Evolutionary conservation across 345 rosid species (phyloP), one percentile per base, ranked within the genome.

Genomic region (Heritiera littoralis): DNA sequence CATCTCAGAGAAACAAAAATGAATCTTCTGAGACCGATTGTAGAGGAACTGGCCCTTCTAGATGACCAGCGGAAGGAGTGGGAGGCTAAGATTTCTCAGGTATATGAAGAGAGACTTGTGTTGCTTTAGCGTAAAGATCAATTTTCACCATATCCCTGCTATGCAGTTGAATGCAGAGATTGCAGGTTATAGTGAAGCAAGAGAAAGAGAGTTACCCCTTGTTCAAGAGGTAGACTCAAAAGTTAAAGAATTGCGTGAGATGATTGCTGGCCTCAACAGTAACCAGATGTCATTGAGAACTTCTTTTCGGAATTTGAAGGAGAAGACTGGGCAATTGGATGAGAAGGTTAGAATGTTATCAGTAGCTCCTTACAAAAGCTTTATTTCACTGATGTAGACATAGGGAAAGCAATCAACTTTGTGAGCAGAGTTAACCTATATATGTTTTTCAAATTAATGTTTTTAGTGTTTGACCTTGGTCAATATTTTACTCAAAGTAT

Each of bases 131-230:
- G 51, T 78, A 43, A 65, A 51, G 52, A 66, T 52, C 6, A 18
- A 4, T 63, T 84, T 83, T 79, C 52, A 65, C 30, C 81, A 18
- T 84, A 23, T 77, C 63, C 77, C 83, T 76, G 69, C 48, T 45
- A 9, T 86, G 82, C 83, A 96, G 98, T 77, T 92, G 87, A 89
- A 91, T 84, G 94, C 86, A 76, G 98, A 91, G 86, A 85, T 94
- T 74, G 90, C 83, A 14, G 89, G 87, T 23, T 86, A 84, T 78
- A 88, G 88, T 84, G 95, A 85, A 74, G 91, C 91, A 17, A 87
- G 88, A 78, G 92, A 90, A 76, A 88, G 68, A 74, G 98, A 96
- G 68, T 74, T 86, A 60, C 98, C 98, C 4, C 81, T 88, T 83
- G 92, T 90, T 75, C 93, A 90, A 81, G 93, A 92, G 85, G 60